Evolutionary conservation across 345 rosid genomes (phyloP).

Genomic region (Mangifera indica): DNA sequence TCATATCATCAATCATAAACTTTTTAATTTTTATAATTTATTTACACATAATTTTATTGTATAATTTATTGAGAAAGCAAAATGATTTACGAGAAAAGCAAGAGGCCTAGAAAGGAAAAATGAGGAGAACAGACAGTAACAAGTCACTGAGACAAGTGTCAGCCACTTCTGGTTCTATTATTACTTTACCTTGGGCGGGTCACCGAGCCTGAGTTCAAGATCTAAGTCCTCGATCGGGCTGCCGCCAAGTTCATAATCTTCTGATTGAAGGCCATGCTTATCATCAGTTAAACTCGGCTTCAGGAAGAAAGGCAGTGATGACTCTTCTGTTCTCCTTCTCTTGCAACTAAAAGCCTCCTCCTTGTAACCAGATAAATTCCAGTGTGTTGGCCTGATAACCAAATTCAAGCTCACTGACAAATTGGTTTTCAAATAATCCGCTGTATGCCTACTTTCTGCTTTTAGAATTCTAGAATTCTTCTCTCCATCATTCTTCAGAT

Average conservation of each 20-base stretch:
- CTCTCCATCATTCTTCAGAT: slow-evolving; percentile 34
- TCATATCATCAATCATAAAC: too few species aligned
- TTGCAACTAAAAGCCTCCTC: slow-evolving; percentile 40
- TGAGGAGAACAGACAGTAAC: slow-evolving; percentile 22
- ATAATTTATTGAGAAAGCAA: slow-evolving; percentile 21
- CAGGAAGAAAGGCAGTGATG: slow-evolving; percentile 44
- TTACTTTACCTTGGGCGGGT: slow-evolving; percentile 57
- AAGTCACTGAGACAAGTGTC: slow-evolving; percentile 21
- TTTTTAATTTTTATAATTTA: too few species aligned
- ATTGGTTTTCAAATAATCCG: slow-evolving; percentile 45
- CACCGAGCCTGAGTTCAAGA: slow-evolving; percentile 92
- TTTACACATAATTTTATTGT: too few species aligned
- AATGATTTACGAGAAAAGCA: slow-evolving; percentile 31
- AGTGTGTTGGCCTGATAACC: slow-evolving; percentile 45
- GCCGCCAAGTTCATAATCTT: slow-evolving; percentile 39
- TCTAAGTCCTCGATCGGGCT: slow-evolving; percentile 63
- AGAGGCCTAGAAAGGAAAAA: slow-evolving; percentile 12
- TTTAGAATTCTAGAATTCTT: slow-evolving; percentile 34
- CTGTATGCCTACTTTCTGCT: slow-evolving; percentile 30
- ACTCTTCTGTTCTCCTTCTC: slow-evolving; percentile 46
- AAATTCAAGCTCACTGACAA: slow-evolving; percentile 65
- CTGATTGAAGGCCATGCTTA: slow-evolving; percentile 35
- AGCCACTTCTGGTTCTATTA: slow-evolving; percentile 19
- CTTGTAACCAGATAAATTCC: slow-evolving; percentile 28
- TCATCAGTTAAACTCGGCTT: slow-evolving; percentile 42